phyloP scores from a whole-genome alignment of 2,329 filamentous ascomycete genomes.

The Scytalidium lignicola region DNA sequence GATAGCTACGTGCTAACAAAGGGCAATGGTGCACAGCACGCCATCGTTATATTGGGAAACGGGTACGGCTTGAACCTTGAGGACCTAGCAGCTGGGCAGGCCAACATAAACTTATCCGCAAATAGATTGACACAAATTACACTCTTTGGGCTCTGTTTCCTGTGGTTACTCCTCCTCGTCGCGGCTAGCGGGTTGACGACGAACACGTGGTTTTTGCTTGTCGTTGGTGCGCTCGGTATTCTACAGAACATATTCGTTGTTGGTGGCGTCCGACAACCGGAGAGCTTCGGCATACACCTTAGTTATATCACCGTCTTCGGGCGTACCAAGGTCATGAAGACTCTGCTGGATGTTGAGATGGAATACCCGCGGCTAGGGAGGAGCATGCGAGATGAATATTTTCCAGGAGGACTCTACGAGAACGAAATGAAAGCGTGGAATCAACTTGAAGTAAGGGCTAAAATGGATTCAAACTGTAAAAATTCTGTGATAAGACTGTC shows the following conservation, averaged over 20 bases:
- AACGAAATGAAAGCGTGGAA: constrained; percentile 4
- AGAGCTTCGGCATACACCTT: constrained; percentile 17
- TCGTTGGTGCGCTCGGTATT: constrained; percentile 35
- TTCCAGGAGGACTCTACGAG: constrained; percentile 6
- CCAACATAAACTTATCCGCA: constrained; percentile 11
- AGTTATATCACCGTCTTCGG: constrained; percentile 1
- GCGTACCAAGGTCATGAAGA: constrained; percentile 7
- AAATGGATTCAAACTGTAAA: too few species aligned
- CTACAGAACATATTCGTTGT: constrained; percentile 35
- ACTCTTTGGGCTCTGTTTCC: constrained; percentile 17
- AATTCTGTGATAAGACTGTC: too few species aligned
- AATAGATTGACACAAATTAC: constrained; percentile 1
- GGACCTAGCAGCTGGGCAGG: constrained; percentile 28
- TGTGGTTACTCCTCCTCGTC: constrained; percentile 38
- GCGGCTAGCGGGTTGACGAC: constrained; percentile 30
- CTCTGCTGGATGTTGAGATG: constrained; percentile 5
- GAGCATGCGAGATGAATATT: constrained; percentile 3
- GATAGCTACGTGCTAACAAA: constrained; percentile 27
- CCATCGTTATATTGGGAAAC: constrained; percentile 32
- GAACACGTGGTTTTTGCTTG: constrained; percentile 37
- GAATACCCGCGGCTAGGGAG: constrained; percentile 2
- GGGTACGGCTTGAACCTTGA: constrained; percentile 35
- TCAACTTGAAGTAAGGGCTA: neutral
- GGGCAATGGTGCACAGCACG: constrained; percentile 37
- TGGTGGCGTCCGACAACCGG: constrained; percentile 23